Conservation (phyloP, 2,329 filamentous ascomycete species). For the Lomentospora prolificans region DNA sequence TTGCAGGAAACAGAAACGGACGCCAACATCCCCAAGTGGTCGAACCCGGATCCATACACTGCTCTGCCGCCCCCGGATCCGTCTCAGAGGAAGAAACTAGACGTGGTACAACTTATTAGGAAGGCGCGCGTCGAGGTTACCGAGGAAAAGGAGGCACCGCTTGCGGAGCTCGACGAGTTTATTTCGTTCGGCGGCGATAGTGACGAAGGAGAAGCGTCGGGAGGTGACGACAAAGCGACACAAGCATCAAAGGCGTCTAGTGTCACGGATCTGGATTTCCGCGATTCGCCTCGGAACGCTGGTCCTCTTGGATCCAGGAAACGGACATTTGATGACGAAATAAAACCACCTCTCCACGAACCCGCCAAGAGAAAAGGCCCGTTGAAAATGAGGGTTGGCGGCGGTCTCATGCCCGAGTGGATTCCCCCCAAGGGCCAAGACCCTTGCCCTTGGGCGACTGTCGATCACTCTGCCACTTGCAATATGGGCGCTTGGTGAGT, state of each 20-base stretch:
- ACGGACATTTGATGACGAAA: conserved; percentile 60
- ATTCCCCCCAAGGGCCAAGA: conserved; percentile 28
- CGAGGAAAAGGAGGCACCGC: conserved; percentile 35
- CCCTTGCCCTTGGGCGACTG: conserved; percentile 52
- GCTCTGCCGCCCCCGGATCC: conserved; percentile 73
- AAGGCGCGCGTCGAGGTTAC: conserved; percentile 65
- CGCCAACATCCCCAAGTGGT: conserved; percentile 65
- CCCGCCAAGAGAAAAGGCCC: conserved; percentile 34
- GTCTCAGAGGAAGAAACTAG: conserved; percentile 62
- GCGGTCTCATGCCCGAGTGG: conserved; percentile 45
- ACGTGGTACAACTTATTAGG: conserved; percentile 83
- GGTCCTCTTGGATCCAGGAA: conserved; percentile 55
- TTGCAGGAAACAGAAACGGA: conserved; percentile 24
- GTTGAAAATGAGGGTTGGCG: conserved; percentile 38
- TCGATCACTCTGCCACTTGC: conserved; percentile 42
- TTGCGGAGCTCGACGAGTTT: conserved; percentile 66
- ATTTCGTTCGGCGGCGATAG: conserved; percentile 67
- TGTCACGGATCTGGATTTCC: background rate
- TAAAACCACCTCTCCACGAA: conserved; percentile 47
- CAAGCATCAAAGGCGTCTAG: background rate
- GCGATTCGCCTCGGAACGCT: conserved; percentile 9
- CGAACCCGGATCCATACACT: conserved; percentile 91
- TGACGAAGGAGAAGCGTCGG: conserved; percentile 30
- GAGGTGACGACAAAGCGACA: conserved; percentile 14
- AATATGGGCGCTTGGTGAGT: conserved; percentile 49